Evolutionary conservation across 176 grass and related monocot genomes (phyloP).

Genomic region (Zea luxurians): DNA sequence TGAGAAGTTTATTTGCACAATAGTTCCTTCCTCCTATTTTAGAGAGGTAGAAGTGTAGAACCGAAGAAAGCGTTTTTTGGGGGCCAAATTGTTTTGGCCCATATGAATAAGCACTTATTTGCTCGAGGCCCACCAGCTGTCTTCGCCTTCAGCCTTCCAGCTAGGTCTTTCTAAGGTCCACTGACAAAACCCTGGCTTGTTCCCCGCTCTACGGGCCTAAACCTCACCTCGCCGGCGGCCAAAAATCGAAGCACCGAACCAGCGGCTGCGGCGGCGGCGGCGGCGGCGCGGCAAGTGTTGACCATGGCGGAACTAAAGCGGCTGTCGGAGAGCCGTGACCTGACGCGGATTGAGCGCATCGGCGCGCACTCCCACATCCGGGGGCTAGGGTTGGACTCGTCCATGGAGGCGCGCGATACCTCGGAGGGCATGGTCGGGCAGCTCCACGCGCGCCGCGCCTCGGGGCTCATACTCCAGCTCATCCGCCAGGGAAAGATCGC

Average conservation of each 20-base stretch:
- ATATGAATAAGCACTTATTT: background rate
- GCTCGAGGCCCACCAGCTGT: background rate
- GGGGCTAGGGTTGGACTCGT: conserved; percentile 81
- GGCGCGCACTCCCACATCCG: conserved; percentile 98
- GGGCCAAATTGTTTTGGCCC: background rate
- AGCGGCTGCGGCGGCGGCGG: conserved; percentile 17
- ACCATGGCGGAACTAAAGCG: conserved; percentile 87
- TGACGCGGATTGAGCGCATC: conserved; percentile 89
- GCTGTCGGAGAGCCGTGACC: conserved; percentile 87
- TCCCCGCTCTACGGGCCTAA: conserved; percentile 35
- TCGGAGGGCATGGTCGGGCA: conserved; percentile 99
- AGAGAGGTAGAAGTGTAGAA: no score
- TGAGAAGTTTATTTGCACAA: no score
- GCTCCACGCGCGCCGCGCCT: conserved; percentile 73
- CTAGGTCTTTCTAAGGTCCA: background rate
- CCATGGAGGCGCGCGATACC: conserved; percentile 74
- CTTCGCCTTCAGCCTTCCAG: conserved; percentile 21
- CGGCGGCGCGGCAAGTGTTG: background rate
- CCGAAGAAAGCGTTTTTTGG: no score
- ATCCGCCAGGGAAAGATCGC: conserved; percentile 85
- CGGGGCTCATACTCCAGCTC: conserved; percentile 83
- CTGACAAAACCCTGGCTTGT: conserved; percentile 42
- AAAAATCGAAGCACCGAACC: background rate
- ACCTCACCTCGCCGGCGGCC: conserved; percentile 11
- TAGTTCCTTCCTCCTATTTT: no score